These are phyloP conservation scores for Antarctomyces pellizariae DNA, from an alignment of 495 filamentous ascomycete genomes.

Conservation along the genomic window DNA sequence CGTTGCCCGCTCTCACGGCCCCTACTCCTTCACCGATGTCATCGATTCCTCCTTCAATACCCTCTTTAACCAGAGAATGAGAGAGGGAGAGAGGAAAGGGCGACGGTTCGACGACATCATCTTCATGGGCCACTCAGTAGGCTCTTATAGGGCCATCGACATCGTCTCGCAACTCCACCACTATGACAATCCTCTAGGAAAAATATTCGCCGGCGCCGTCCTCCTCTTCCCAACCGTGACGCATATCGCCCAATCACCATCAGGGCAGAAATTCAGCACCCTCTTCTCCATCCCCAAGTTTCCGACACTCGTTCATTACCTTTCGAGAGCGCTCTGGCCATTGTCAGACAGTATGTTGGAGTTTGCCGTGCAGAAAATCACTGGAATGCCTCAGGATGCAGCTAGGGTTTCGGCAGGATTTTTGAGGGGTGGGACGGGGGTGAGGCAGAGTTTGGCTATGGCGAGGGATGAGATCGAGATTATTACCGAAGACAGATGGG, in stretches of 20 bases:
- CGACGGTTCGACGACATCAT: conserved; percentile 30
- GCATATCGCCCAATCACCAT: conserved; percentile 43
- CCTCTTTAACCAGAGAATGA: conserved; percentile 4
- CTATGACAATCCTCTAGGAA: conserved; percentile 2
- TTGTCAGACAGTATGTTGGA: no score
- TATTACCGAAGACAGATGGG: conserved; percentile 62
- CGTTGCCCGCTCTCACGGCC: no score
- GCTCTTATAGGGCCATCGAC: conserved; percentile 56
- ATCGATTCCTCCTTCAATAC: no score
- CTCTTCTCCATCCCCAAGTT: conserved; percentile 30
- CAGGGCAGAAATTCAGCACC: conserved; percentile 30
- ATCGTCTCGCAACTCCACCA: no score
- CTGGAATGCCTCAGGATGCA: conserved; percentile 30
- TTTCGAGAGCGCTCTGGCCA: no score
- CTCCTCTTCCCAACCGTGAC: conserved; percentile 60
- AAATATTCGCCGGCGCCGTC: conserved; percentile 32
- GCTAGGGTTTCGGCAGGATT: conserved; percentile 37
- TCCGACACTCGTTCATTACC: no score
- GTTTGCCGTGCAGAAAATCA: no score
- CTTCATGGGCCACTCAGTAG: conserved; percentile 68
- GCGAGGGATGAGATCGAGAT: conserved; percentile 50
- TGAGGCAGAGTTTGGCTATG: conserved; percentile 50
- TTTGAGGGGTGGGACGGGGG: conserved; percentile 33
- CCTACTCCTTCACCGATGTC: no score
- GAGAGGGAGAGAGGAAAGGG: conserved; percentile 1